Base-by-base conservation (phyloP, 768 basidiomycete species). In the Boletus subparvulus region DNA sequence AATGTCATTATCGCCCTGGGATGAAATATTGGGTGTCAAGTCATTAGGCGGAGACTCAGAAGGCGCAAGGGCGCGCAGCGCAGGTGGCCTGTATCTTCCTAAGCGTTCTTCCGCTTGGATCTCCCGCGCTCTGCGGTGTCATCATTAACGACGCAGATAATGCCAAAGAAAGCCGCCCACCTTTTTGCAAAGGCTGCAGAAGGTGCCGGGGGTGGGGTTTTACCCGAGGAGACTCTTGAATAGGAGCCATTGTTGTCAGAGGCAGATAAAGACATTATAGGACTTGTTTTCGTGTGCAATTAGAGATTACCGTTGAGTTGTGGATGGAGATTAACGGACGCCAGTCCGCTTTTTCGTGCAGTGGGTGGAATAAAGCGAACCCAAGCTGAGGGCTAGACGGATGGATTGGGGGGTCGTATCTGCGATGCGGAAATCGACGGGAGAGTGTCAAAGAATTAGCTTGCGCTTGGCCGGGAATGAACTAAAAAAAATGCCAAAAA, bases 231-330 rank as follows among this genome's bases (percentile, higher is more conserved):
- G 71, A 82, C 84, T 80, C 89, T 86, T 66, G 87, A 82, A 83
- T 88, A 91, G 77, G 88, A 81, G 78, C 80, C 80, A 78, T 82
- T 84, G 81, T 83, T 88, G 84, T 91, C 88, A 72, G 82, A 80
- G 73, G 89, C 83, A 73, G 90, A 90, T 83, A 92, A 85, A 80
- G 91, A 92, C 91, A 93, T 93, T 89, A 88, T 88, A 88, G 77
- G 75, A 70, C 73, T 78, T 66, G 62, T 69, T 74, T 70, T 74
- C 60, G 71, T 71, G 80, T 75, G 77, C 74, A 83, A 90, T 90
- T 92, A 92, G 80, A 82, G 83, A 92, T 92, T 92, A 92, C 67
- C 65, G 71, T 72, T 71, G 55, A 65, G 69, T 74, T 73, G 66
- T 67, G 65, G 61, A 56, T 60, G 65, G 55, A 64, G 62, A 73